These are phyloP conservation scores for Scytalidium lignicola DNA, from an alignment of 2,329 filamentous ascomycete species.

Conservation along the genomic window DNA sequence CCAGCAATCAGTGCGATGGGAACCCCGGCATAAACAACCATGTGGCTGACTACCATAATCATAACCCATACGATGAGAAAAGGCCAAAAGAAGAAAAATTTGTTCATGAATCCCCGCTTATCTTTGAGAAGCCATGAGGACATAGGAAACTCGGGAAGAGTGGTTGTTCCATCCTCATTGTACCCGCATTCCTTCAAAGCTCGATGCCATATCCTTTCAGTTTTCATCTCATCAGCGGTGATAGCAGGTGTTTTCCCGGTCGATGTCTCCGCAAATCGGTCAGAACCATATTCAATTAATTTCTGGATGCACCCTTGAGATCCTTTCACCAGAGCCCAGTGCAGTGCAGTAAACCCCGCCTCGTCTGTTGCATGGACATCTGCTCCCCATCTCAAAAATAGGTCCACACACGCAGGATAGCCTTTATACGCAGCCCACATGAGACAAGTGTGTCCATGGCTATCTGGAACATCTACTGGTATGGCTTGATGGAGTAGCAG, in stretches of 20 bases:
- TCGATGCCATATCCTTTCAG: slow-evolving; percentile 71
- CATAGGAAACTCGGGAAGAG: slow-evolving; percentile 64
- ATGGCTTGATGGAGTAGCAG: slow-evolving; percentile 93
- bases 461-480: slow-evolving; percentile 84
- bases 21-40: slow-evolving; percentile 71
- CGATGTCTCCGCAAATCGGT: slow-evolving; percentile 83
- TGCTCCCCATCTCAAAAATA: slow-evolving; percentile 91
- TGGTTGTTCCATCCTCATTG: slow-evolving; percentile 68
- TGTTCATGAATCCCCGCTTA: slow-evolving; percentile 69
- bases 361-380: slow-evolving; percentile 88
- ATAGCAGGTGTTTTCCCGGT: slow-evolving; percentile 86
- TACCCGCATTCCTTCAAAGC: slow-evolving; percentile 83
- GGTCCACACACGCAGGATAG: slow-evolving; percentile 83
- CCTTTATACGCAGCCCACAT: slow-evolving; percentile 99
- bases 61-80: slow-evolving; percentile 69
- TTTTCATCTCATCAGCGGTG: slow-evolving; percentile 88
- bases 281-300: slow-evolving; percentile 89
- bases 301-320: slow-evolving; percentile 86
- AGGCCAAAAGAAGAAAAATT: slow-evolving; percentile 87
- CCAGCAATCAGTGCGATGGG: slow-evolving; percentile 62
- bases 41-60: slow-evolving; percentile 65
- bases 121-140: slow-evolving; percentile 72
- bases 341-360: slow-evolving; percentile 87
- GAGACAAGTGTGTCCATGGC: slow-evolving; percentile 84
- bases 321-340: slow-evolving; percentile 95